Evolutionary conservation across 768 basidiomycete species (phyloP), one percentile per base, ranked within the genome.

Genomic region (Candolleomyces aberdarensis): DNA sequence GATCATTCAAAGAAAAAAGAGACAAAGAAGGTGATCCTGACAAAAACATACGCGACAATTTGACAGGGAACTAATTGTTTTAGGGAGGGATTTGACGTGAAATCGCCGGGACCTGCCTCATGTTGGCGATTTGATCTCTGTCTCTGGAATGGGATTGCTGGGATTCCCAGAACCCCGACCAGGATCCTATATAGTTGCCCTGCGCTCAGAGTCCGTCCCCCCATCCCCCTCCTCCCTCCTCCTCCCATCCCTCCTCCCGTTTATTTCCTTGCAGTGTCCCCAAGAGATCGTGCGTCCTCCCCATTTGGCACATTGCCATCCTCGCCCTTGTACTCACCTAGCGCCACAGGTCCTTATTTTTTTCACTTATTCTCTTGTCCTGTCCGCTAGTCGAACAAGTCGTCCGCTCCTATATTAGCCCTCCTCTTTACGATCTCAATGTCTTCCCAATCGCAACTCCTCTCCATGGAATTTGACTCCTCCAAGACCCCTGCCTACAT

Each of bases 401-500:
- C 60, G 60, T 57, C 52, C 66, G 69, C 67, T 76, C 63, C 60
- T 62, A 61, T 36, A 62, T 58, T 58, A 49, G 56, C 62, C 61
- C 67, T 66, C 70, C 65, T 67, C 67, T 72, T 70, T 66, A 70
- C 70, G 69, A 68, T 70, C 54, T 61, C 70, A 51, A 68, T 72
- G 66, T 73, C 72, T 67, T 72, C 72, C 64, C 54, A 56, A 56
- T 70, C 68, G 40, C 71, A 70, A 58, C 65, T 74, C 62, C 70
- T 70, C 64, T 73, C 70, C 64, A 79, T 82, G 75, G 82, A 82
- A 69, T 83, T 81, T 65, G 81, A 83, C 67, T 70, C 75, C 72
- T 69, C 75, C 70, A 79, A 80, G 74, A 76, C 78, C 63, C 68
- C 80, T 67, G 73, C 76, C 66, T 85, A 79, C 76, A 78, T 79